These are phyloP conservation scores for Fusarium verticillioides DNA, from an alignment of 2,329 filamentous ascomycete genomes.

Conservation along the genomic window DNA sequence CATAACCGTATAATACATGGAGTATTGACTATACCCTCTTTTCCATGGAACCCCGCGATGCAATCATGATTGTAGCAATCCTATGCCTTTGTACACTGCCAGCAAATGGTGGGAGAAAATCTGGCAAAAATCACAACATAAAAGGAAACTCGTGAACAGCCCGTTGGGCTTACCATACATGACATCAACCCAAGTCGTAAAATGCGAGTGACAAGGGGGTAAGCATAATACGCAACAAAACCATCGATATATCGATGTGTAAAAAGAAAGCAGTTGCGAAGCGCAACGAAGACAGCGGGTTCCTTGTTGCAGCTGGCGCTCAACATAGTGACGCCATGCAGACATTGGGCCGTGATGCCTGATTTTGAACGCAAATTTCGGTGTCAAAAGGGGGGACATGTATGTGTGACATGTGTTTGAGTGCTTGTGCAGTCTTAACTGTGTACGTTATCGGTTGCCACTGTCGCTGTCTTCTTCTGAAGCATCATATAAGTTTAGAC, in stretches of 20 bases:
- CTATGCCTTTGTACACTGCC: slow-evolving; percentile 26
- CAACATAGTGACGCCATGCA: slow-evolving; percentile 15
- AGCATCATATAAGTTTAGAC: slow-evolving; percentile 59
- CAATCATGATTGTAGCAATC: slow-evolving; percentile 39
- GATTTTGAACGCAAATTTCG: slow-evolving; percentile 9
- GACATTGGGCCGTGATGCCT: slow-evolving; percentile 16
- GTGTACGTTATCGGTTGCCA: slow-evolving; percentile 37
- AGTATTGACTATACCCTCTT: slow-evolving; percentile 27
- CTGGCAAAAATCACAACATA: slow-evolving; percentile 21
- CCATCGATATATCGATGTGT: slow-evolving; percentile 1
- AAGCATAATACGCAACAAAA: slow-evolving; percentile 26
- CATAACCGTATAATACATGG: slow-evolving; percentile 29
- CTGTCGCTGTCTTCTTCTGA: slow-evolving; percentile 50
- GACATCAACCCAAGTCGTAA: slow-evolving; percentile 23
- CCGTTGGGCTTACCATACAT: slow-evolving; percentile 29
- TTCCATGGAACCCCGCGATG: slow-evolving; percentile 35
- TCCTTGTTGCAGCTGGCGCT: not conserved
- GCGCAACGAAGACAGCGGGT: not conserved
- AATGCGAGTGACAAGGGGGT: slow-evolving; percentile 7
- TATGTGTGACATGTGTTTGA: not conserved
- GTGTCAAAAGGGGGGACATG: not conserved
- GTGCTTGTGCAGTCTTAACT: not conserved
- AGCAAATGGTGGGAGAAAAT: slow-evolving; percentile 20
- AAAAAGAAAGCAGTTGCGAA: slow-evolving; percentile 13
- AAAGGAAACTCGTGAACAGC: slow-evolving; percentile 43